These are phyloP conservation scores for Magnusiomyces paraingens DNA, from an alignment of 1,139 yeast genomes.

Conservation along the genomic window DNA sequence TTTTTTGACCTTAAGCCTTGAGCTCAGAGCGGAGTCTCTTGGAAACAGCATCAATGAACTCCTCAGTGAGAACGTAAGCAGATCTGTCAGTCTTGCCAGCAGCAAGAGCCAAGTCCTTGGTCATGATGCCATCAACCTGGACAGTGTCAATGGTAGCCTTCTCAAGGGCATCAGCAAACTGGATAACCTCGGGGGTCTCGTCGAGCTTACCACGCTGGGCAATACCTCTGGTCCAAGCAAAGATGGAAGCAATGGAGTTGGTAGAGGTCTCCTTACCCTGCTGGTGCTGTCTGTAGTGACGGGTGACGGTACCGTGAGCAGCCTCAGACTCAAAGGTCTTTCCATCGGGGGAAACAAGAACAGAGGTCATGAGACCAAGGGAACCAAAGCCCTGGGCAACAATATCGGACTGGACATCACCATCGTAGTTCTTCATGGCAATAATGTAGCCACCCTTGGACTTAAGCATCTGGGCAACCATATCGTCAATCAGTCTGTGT, in stretches of 20 bases:
- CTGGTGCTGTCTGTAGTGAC: conserved; percentile 93
- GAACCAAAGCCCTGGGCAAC: conserved; percentile 98
- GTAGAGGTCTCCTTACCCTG: conserved; percentile 97
- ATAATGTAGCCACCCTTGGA: conserved; percentile 90
- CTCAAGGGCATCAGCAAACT: conserved; percentile 74
- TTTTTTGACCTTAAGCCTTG: conserved; percentile 12
- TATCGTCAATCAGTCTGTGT: conserved; percentile 93
- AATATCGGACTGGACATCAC: conserved; percentile 94
- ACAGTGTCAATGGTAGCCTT: conserved; percentile 83
- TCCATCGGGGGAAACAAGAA: conserved; percentile 89
- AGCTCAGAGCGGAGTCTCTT: conserved; percentile 37
- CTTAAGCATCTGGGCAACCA: conserved; percentile 98
- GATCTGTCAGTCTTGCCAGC: conserved; percentile 77
- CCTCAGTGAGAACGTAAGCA: conserved; percentile 81
- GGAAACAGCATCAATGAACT: conserved; percentile 79
- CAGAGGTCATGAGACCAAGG: conserved; percentile 93
- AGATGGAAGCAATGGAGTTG: conserved; percentile 95
- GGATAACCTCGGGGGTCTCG: conserved; percentile 71
- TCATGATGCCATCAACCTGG: conserved; percentile 78
- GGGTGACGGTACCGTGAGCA: conserved; percentile 96
- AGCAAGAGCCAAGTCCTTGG: conserved; percentile 89
- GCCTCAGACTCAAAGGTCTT: conserved; percentile 94
- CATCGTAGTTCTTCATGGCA: conserved; percentile 96
- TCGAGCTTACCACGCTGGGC: conserved; percentile 89
- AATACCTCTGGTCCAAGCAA: conserved; percentile 93